Evolutionary conservation across 306 rosid genomes (phyloP).

Genomic region (Castanospermum australe): DNA sequence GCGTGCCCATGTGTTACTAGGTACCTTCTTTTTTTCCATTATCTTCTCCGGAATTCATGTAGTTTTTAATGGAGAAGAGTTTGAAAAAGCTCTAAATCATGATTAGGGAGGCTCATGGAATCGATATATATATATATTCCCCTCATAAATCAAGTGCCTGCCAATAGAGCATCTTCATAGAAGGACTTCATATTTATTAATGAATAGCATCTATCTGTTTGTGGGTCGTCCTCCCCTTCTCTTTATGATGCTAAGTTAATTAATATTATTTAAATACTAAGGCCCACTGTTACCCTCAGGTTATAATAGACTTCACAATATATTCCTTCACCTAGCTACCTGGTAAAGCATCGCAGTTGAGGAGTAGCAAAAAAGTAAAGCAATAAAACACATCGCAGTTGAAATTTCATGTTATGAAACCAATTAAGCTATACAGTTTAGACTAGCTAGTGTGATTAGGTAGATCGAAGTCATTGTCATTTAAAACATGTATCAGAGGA

Average conservation of each 20-base stretch:
- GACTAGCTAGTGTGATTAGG: no score
- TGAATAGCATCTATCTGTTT: conserved; percentile 1
- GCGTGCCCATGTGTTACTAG: conserved; percentile 29
- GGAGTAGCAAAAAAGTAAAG: no score
- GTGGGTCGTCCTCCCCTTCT: not conserved
- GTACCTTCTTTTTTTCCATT: conserved; percentile 56
- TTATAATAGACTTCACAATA: not conserved
- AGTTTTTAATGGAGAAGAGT: conserved; percentile 16
- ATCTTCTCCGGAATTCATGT: conserved; percentile 25
- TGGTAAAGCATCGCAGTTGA: not conserved
- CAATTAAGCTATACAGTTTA: not conserved
- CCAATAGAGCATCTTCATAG: conserved; percentile 31
- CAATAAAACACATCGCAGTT: not conserved
- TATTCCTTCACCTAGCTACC: not conserved
- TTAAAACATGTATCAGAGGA: not conserved
- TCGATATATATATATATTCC: not conserved
- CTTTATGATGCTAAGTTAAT: not conserved
- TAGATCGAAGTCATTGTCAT: not conserved
- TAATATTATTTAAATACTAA: not conserved
- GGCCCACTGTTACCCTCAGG: not conserved
- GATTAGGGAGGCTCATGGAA: conserved; percentile 24
- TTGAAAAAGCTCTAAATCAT: conserved; percentile 48
- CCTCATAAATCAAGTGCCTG: conserved; percentile 20
- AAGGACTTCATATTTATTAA: not conserved
- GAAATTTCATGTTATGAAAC: not conserved